Evolutionary conservation across 768 basidiomycete genomes (phyloP), one percentile per base, ranked within the genome.

Genomic region (Boletus tomentosulus): DNA sequence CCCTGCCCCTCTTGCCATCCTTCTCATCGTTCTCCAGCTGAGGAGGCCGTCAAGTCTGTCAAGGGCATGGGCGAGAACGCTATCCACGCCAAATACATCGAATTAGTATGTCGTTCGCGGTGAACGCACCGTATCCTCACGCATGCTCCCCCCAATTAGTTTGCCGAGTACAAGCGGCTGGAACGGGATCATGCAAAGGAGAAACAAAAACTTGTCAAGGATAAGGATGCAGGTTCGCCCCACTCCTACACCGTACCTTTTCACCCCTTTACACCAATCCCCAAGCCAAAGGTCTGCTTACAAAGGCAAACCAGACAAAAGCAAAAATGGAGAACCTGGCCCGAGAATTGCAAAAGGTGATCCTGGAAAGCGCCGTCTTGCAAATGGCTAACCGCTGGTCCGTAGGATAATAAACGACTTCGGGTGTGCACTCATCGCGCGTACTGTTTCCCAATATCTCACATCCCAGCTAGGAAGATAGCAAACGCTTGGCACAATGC

Each of bases 131-230:
- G 19, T 55, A n/a, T 53, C 58, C 58, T 63, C 50, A 68, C 37
- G 56, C 56, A 62, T 63, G 54, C 57, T 52, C 45, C 53, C 53
- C 55, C 49, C 65, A 60, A 46, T 63, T 63, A 94, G 91, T 94
- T 92, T 70, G 89, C 90, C 63, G 91, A 93, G 70, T 74, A 91
- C 68, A 92, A 92, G 68, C 80, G 89, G 48, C 71, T 89, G 65
- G 92, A 94, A 71, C 81, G 92, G 58, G 91, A 92, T 66, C 87
- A 92, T 63, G 85, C 90, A 38, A 93, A 90, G 73, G 92, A 93
- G 76, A 92, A 89, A 70, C 91, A 93, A 75, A 93, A 93, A 65
- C 76, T 93, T 30, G 77, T 82, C 46, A 93, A 93, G 73, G 92
- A 94, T 76, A 92, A 92, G 74, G 92, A 93, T 72, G 83, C 89